These are phyloP conservation scores for Kandelia obovata DNA, from an alignment of 345 rosid genomes.

Conservation along the genomic window DNA sequence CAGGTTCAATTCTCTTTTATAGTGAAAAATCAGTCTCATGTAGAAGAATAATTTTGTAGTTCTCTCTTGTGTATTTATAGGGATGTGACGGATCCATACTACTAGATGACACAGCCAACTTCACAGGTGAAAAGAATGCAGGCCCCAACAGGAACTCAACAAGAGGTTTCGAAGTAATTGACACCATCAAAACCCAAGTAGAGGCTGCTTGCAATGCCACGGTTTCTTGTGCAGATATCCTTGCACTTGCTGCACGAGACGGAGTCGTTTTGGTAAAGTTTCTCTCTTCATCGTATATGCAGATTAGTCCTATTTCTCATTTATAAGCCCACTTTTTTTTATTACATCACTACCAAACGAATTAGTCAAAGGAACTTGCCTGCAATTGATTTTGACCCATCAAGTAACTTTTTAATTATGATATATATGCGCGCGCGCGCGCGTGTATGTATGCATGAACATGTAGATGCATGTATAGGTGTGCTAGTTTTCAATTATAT, in stretches of 20 bases:
- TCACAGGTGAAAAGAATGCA: conserved; percentile 39
- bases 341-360: too few relatives aligned
- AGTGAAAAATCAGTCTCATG: background rate
- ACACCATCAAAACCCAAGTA: conserved; percentile 32
- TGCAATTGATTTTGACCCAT: too few relatives aligned
- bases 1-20: background rate
- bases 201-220: conserved; percentile 31
- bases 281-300: background rate
- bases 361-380: too few relatives aligned
- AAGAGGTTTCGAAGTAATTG: conserved; percentile 35
- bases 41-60: background rate
- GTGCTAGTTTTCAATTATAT: background rate
- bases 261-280: conserved; percentile 20
- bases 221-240: conserved; percentile 40
- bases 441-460: background rate
- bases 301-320: too few relatives aligned
- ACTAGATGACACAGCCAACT: conserved; percentile 31
- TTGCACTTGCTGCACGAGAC: conserved; percentile 33
- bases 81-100: conserved; percentile 41
- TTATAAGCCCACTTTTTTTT: too few relatives aligned
- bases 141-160: conserved; percentile 28
- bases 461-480: background rate
- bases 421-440: background rate
- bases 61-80: conserved; percentile 9
- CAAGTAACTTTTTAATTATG: background rate